Conservation (phyloP, 2,329 filamentous ascomycete genomes). For the Erysiphe pulchra region DNA sequence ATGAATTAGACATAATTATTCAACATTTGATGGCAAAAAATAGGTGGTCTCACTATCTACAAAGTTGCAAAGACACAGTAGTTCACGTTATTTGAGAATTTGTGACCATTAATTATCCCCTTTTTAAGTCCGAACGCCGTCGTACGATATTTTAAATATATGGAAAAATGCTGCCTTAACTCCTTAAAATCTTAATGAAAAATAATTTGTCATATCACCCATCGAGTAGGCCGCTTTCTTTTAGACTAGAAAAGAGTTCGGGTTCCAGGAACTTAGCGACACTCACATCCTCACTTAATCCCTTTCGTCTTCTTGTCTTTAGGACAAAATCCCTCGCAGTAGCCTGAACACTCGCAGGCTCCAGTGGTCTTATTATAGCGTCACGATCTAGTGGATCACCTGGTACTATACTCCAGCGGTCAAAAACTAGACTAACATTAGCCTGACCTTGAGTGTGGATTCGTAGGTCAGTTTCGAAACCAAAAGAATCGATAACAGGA, state of each 20-base stretch:
- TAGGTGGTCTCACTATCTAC: too few species aligned
- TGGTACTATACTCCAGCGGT: constrained; percentile 86
- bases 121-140: too few species aligned
- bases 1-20: too few species aligned
- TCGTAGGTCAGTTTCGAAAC: constrained; percentile 88
- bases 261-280: constrained; percentile 93
- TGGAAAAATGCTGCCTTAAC: too few species aligned
- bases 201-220: constrained; percentile 11
- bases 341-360: constrained; percentile 68
- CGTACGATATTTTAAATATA: too few species aligned
- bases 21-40: too few species aligned
- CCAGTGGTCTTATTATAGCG: constrained; percentile 56
- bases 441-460: constrained; percentile 91
- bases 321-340: constrained; percentile 89
- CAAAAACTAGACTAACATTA: constrained; percentile 76
- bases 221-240: constrained; percentile 71
- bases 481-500: constrained; percentile 91
- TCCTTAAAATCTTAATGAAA: too few species aligned
- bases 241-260: constrained; percentile 68
- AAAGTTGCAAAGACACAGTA: too few species aligned
- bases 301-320: constrained; percentile 84
- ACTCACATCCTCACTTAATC: constrained; percentile 79
- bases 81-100: too few species aligned
- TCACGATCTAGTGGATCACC: constrained; percentile 84
- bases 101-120: too few species aligned